A percentile compares a stretch with the other conserved stretches of the same genome.
phyloP scores from a whole-genome alignment of 768 basidiomycete species.

The Kwoniella newhampshirensis region DNA sequence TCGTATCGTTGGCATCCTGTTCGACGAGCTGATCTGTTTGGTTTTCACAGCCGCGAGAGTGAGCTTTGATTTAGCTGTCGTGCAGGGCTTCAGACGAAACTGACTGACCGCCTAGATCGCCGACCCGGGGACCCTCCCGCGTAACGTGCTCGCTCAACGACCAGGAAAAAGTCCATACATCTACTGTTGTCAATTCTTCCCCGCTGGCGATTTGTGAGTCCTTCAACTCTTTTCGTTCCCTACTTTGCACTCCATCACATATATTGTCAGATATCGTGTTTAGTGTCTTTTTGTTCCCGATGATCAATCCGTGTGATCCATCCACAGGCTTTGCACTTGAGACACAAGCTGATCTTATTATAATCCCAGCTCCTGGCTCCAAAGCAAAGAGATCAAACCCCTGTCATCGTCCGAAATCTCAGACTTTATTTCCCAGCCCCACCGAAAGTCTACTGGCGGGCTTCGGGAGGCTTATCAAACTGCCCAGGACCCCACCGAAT shows the following conservation, averaged over 20 bases:
- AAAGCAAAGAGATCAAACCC: constrained; percentile 74
- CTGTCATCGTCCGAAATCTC: constrained; percentile 79
- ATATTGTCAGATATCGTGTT: too few species aligned
- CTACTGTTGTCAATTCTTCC: constrained; percentile 84
- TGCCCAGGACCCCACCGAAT: constrained; percentile 69
- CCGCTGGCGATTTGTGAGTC: constrained; percentile 87
- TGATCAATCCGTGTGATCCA: neutral
- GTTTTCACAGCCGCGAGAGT: constrained; percentile 37
- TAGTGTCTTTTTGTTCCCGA: constrained; percentile 8
- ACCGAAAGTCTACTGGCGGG: constrained; percentile 70
- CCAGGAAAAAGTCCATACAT: constrained; percentile 71
- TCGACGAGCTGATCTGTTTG: neutral
- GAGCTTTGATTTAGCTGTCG: constrained; percentile 6
- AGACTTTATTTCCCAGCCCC: constrained; percentile 67
- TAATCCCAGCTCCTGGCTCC: constrained; percentile 72
- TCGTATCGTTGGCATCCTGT: too few species aligned
- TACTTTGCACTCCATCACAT: too few species aligned
- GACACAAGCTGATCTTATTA: neutral
- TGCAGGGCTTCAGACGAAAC: neutral
- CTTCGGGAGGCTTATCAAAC: constrained; percentile 73
- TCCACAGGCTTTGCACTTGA: neutral
- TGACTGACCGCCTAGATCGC: constrained; percentile 63
- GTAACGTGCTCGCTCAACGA: constrained; percentile 66
- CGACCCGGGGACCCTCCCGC: constrained; percentile 67
- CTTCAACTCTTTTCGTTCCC: too few species aligned